Base-by-base conservation (phyloP, 2,329 filamentous ascomycete genomes). In the Fusarium annulatum region DNA sequence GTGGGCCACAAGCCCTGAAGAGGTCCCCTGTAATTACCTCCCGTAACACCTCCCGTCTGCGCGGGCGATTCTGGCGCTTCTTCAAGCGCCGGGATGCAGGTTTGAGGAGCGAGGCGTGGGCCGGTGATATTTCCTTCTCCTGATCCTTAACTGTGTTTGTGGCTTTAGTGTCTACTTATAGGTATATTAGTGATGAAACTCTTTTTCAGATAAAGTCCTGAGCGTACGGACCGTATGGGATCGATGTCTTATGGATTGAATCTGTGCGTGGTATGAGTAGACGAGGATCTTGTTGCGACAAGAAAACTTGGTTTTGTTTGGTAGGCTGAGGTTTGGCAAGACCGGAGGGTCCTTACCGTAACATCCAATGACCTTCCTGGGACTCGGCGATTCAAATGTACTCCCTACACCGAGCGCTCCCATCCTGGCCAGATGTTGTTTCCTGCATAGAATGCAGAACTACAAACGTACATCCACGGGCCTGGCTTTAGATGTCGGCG, bases 51-150 rank as follows among this genome's bases (percentile, higher is more conserved):
- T 28, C 8, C 12, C 19, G 18, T 14, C 8, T 46, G 2, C 26
- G 19, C 14, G 45, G 26, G 23, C 12, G 12, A 28, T 28, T 46
- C 43, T 28, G 26, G 43, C 26, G 8, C 43, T 46, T 46, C 26
- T 46, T 18, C 42, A 43, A 2, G 15, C 42, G n/a, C 6, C 5
- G 15, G n/a, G n/a, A 16, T 7, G 15, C 8, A 7, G 26, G 43
- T 14, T 5, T 8, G 2, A 9, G 12, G 12, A 4, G 23, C 1
- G 26, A 28, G 8, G 18, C 7, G 3, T 21, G 8, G 43, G 5
- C 12, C 6, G 26, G 7, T 15, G 12, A 46, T 3, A 12, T 10
- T 21, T 16, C 18, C 43, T 3, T 46, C 43, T 46, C 26, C 43
- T 28, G 43, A 3, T 7, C 21, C 8, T 46, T 4, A 12, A 28